Percentiles rank a stretch among this genome's conserved stretches.
These are phyloP conservation scores for Colletotrichum eremochloae DNA, from an alignment of 2,329 filamentous ascomycete genomes.

Conservation along the genomic window DNA sequence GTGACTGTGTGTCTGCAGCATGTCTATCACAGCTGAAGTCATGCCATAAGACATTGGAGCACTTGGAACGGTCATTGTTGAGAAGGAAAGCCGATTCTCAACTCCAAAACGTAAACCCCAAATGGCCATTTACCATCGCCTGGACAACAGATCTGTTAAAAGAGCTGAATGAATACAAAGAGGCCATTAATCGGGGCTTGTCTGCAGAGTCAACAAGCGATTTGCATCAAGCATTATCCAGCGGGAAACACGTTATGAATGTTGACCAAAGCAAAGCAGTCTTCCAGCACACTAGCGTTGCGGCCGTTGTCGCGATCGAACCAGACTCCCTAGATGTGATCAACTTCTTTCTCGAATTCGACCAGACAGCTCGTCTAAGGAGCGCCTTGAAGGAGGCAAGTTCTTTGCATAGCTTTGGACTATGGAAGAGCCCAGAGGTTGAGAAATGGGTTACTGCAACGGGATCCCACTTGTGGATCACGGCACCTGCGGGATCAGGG, in stretches of 20 bases:
- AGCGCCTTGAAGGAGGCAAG: background rate
- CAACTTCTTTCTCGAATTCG: background rate
- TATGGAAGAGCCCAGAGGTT: background rate
- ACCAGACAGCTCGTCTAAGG: background rate
- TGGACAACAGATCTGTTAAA: conserved; percentile 14
- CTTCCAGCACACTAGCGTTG: background rate
- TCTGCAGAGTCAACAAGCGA: background rate
- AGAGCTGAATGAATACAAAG: background rate
- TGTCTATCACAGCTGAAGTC: background rate
- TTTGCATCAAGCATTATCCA: background rate
- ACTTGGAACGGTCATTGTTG: background rate
- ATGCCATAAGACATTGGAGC: background rate
- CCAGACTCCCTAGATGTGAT: background rate
- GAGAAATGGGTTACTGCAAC: background rate
- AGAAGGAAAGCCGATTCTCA: background rate
- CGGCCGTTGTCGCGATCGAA: background rate
- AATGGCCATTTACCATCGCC: conserved; percentile 23
- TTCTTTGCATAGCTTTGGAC: background rate
- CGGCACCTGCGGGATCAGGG: background rate
- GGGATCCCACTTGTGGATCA: conserved; percentile 7
- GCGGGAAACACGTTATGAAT: background rate
- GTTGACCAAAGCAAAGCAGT: background rate
- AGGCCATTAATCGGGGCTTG: background rate
- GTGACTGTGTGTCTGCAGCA: too few species aligned
- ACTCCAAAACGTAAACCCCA: background rate